These are phyloP conservation scores for Endothia cerciana DNA, from an alignment of 2,329 filamentous ascomycete species.

Conservation along the genomic window DNA sequence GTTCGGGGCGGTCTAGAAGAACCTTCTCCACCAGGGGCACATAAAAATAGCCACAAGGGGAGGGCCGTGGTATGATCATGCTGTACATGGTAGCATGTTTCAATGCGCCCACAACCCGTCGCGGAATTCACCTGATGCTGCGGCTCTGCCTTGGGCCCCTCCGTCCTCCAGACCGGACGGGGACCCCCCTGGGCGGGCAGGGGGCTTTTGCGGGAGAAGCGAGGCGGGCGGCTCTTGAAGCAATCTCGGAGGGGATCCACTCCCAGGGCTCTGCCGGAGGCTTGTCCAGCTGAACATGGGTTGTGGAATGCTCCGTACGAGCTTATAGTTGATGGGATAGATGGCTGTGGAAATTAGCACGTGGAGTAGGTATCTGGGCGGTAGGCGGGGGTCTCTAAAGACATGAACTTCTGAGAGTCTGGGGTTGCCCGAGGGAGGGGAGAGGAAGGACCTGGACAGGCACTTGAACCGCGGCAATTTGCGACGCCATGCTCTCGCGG, in stretches of 20 bases:
- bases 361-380: not conserved
- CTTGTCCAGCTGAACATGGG: constrained; percentile 9
- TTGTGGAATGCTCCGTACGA: not conserved
- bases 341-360: not conserved
- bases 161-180: not conserved
- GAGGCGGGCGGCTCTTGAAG: constrained; percentile 8
- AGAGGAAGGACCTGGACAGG: not conserved
- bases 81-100: constrained; percentile 12
- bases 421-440: too few species aligned
- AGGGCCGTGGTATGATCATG: not conserved
- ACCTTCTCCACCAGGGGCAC: not conserved
- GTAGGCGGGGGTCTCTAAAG: not conserved
- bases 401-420: too few species aligned
- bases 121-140: not conserved
- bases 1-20: too few species aligned
- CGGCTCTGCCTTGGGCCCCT: not conserved
- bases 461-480: not conserved
- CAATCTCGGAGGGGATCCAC: constrained; percentile 14
- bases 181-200: not conserved
- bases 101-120: constrained; percentile 28
- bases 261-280: constrained; percentile 9
- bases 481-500: not conserved
- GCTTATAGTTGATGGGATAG: not conserved
- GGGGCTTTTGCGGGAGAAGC: not conserved
- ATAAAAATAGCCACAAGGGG: constrained; percentile 4